Conservation (phyloP, 768 basidiomycete genomes). For the Dacryopinax primogenitus region DNA sequence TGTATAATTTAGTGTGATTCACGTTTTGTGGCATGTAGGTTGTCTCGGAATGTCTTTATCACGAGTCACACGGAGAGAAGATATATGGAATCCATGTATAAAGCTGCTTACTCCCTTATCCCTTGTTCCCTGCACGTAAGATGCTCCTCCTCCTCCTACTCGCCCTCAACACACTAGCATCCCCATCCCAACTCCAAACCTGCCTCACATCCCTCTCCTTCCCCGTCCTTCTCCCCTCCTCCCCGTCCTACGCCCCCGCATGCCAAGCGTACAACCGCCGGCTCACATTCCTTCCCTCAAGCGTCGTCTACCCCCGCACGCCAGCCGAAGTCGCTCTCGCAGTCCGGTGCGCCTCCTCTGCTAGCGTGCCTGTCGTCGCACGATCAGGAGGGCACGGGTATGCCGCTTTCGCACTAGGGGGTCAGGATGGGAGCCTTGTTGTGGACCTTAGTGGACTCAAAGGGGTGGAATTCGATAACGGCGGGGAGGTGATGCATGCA, state of each 20-base stretch:
- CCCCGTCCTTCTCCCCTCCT: background rate
- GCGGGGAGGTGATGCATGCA: background rate
- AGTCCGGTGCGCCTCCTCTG: background rate
- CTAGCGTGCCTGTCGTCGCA: background rate
- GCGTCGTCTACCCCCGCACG: background rate
- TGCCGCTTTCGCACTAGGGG: background rate
- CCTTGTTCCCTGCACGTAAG: background rate
- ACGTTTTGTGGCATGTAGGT: no score
- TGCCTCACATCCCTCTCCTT: background rate
- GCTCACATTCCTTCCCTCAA: background rate
- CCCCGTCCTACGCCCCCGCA: background rate
- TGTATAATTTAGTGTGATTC: no score
- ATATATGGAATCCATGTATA: background rate
- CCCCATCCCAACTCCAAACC: background rate
- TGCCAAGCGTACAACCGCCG: background rate
- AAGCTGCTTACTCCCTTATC: background rate
- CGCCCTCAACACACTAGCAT: background rate
- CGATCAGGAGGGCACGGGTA: slow-evolving; percentile 6
- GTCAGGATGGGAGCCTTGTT: slow-evolving; percentile 7
- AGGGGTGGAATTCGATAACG: background rate
- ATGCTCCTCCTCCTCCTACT: background rate
- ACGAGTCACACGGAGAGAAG: background rate
- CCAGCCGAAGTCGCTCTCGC: slow-evolving; percentile 5
- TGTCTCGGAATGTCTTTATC: background rate
- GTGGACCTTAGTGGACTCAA: slow-evolving; percentile 1